These are phyloP conservation scores for Ogataea nakhonphanomensis DNA, from an alignment of 805 yeast species.

Conservation along the genomic window DNA sequence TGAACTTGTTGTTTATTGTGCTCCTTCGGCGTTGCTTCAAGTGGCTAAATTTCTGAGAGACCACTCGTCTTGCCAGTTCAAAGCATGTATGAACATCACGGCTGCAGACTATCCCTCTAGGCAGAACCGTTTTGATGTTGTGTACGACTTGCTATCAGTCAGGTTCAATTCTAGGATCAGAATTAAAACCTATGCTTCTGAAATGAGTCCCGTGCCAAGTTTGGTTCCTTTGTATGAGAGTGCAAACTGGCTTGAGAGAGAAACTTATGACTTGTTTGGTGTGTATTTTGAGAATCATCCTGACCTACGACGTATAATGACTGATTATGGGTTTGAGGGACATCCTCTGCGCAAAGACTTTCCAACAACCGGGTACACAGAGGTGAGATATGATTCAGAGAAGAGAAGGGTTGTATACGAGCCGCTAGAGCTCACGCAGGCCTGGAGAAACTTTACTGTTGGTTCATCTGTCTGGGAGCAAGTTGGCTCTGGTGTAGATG, in stretches of 20 bases:
- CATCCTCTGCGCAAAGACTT: slow-evolving; percentile 89
- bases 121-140: slow-evolving; percentile 81
- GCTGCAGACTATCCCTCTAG: slow-evolving; percentile 86
- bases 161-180: slow-evolving; percentile 84
- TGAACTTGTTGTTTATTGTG: slow-evolving; percentile 71
- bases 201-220: slow-evolving; percentile 78
- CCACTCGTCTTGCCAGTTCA: slow-evolving; percentile 80
- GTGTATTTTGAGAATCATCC: slow-evolving; percentile 87
- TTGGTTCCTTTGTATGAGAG: slow-evolving; percentile 71
- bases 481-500: slow-evolving; percentile 82
- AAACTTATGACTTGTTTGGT: slow-evolving; percentile 84
- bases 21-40: slow-evolving; percentile 75
- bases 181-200: slow-evolving; percentile 85
- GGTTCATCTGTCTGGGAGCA: slow-evolving; percentile 92
- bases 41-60: slow-evolving; percentile 65
- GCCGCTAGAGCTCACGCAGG: slow-evolving; percentile 88
- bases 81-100: slow-evolving; percentile 74
- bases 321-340: slow-evolving; percentile 91
- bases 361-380: slow-evolving; percentile 91
- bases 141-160: slow-evolving; percentile 74
- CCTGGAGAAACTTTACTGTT: slow-evolving; percentile 85
- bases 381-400: slow-evolving; percentile 86
- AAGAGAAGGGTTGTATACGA: slow-evolving; percentile 86
- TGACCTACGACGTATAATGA: slow-evolving; percentile 82
- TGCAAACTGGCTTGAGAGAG: slow-evolving; percentile 89